Base-by-base conservation (phyloP, 1,284 basidiomycete genomes). In the Coniophora puteana region DNA sequence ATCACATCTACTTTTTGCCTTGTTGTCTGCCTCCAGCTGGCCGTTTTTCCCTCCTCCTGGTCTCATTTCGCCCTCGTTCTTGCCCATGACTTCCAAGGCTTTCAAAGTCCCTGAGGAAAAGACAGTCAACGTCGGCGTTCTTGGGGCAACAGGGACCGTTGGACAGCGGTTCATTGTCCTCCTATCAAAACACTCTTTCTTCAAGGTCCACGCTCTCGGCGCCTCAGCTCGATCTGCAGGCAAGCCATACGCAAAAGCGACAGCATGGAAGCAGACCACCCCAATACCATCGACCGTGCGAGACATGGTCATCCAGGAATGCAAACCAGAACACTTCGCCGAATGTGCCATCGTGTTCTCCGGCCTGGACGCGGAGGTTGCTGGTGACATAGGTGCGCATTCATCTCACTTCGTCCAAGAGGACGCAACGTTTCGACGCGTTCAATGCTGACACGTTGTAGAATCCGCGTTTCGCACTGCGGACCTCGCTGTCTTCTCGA, bases 111-210 rank as follows among this genome's bases (percentile, higher is more conserved):
- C 47, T 22, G 57, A 61, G 12, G 43, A 44, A 1, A 51, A 44
- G 2, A 4, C 55, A 16, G 63, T 93, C 68, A 88, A 89, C 51
- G 93, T 99, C 50, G 95, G 92, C 50, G 74, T 99, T 45, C 78
- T 99, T 14, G 95, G 95, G 36, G 96, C 96, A 5, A 99, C 96
- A 0, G 96, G 94, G 36, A 95, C 91, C 36, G 93, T 97, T 43
- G 93, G 93, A 17, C 93, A 97, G 66, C 80, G 91, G 44, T 99
- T 99, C 67, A 92, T 99, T 63, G 76, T 85, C 44, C 83, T 97
- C 43, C 85, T 99, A 36, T 74, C 89, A 6, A 62, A 71, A 10
- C 96, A 99, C 62, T 93, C 95, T 0, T 95, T 89, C 78, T 98
- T 99, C 65, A 70, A 76, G 47, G 75, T 98, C 48, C 83, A 87